Evolutionary conservation across 805 yeast genomes (phyloP).

Genomic region (Lachancea nothofagi): DNA sequence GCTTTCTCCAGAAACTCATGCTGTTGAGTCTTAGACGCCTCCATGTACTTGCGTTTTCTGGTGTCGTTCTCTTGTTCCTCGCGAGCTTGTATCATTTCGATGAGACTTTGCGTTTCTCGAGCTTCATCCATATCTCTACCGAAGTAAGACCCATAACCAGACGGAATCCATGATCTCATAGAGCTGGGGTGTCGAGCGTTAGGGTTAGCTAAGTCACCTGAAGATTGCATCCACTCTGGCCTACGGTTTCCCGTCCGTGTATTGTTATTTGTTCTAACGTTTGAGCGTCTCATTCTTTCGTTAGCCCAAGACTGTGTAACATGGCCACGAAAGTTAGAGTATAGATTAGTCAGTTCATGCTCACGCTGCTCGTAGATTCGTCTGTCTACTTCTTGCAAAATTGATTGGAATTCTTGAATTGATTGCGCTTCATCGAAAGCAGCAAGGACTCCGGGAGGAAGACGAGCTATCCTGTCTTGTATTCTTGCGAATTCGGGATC

Average conservation of each 20-base stretch:
- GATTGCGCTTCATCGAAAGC: constrained; percentile 25
- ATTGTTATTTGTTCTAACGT: background rate
- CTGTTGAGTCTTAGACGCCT: constrained; percentile 25
- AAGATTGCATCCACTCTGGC: background rate
- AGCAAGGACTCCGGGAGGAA: constrained; percentile 21
- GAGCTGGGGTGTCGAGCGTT: background rate
- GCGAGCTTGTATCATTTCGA: constrained; percentile 31
- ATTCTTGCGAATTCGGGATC: constrained; percentile 15
- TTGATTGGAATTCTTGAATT: constrained; percentile 20
- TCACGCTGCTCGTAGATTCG: constrained; percentile 18
- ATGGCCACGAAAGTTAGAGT: constrained; percentile 18
- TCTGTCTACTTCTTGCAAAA: constrained; percentile 21
- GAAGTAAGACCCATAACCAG: background rate
- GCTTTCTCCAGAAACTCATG: constrained; percentile 22
- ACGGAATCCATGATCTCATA: background rate
- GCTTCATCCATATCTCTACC: constrained; percentile 12
- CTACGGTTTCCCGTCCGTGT: constrained; percentile 1
- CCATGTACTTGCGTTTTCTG: constrained; percentile 23
- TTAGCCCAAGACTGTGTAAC: constrained; percentile 18
- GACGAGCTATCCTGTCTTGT: constrained; percentile 15
- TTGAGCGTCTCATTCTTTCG: constrained; percentile 10
- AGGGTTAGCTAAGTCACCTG: background rate
- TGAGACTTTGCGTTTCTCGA: constrained; percentile 26
- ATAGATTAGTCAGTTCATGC: constrained; percentile 19
- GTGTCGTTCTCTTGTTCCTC: constrained; percentile 30